phyloP scores from a whole-genome alignment of 2,329 filamentous ascomycete species.

The Aspergillus neoniger region DNA sequence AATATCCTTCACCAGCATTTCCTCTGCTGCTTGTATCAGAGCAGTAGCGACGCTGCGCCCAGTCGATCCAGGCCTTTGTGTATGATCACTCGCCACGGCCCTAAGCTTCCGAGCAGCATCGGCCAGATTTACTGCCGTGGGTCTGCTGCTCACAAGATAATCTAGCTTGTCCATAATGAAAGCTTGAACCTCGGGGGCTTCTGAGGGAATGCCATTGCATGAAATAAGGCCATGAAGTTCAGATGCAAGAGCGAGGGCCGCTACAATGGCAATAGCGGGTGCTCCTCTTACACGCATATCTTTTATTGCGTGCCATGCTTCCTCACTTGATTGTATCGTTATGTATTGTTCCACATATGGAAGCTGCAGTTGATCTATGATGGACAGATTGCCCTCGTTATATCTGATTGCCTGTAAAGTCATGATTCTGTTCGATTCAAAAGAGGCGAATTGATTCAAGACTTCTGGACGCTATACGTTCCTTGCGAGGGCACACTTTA shows the following conservation, averaged over 20 bases:
- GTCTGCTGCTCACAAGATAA: slow-evolving; percentile 84
- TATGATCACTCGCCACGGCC: slow-evolving; percentile 56
- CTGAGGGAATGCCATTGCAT: slow-evolving; percentile 45
- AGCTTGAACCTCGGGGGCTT: slow-evolving; percentile 62
- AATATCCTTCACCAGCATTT: slow-evolving; percentile 84
- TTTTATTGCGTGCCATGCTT: slow-evolving; percentile 67
- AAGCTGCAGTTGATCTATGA: slow-evolving; percentile 65
- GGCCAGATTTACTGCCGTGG: slow-evolving; percentile 90
- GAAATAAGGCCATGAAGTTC: slow-evolving; percentile 63
- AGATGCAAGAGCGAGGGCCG: slow-evolving; percentile 81
- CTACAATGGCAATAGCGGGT: slow-evolving; percentile 97
- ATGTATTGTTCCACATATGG: slow-evolving; percentile 62
- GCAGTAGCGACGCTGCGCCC: slow-evolving; percentile 60
- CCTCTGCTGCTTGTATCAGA: slow-evolving; percentile 79
- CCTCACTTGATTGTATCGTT: slow-evolving; percentile 54
- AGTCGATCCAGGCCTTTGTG: slow-evolving; percentile 35
- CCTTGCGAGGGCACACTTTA: neutral
- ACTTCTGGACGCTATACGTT: neutral
- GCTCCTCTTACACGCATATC: slow-evolving; percentile 71
- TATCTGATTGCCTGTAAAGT: slow-evolving; percentile 66
- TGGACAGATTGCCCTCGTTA: slow-evolving; percentile 55
- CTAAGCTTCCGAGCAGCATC: slow-evolving; percentile 86
- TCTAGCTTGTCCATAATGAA: slow-evolving; percentile 77
- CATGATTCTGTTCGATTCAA: slow-evolving; percentile 26
- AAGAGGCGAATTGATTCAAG: neutral